Conservation (phyloP, 2,329 filamentous ascomycete species). For the Teratosphaeria gauchensis region DNA sequence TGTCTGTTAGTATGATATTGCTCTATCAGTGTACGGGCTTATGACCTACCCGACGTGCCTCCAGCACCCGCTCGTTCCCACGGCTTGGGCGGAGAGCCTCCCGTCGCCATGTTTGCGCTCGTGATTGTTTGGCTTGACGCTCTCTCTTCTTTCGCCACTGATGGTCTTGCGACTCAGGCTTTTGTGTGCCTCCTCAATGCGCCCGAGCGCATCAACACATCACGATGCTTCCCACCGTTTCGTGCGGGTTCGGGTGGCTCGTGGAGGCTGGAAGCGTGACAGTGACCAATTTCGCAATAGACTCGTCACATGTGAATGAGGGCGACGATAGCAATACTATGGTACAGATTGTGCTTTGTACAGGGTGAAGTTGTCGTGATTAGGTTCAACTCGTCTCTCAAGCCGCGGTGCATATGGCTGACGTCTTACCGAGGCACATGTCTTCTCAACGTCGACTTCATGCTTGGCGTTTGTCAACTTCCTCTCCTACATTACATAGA, state of each 20-base stretch:
- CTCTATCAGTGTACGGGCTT: neutral
- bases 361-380: neutral
- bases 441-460: too few relatives aligned
- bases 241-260: neutral
- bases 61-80: conserved; percentile 76
- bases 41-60: conserved; percentile 19
- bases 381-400: neutral
- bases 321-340: neutral
- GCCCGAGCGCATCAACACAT: neutral
- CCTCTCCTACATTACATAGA: too few relatives aligned
- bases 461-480: too few relatives aligned
- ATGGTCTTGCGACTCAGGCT: neutral
- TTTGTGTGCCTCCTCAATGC: neutral
- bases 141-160: neutral
- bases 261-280: neutral
- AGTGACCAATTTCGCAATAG: neutral
- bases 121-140: neutral
- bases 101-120: neutral
- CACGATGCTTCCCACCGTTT: neutral
- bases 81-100: conserved; percentile 66
- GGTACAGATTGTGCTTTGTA: neutral
- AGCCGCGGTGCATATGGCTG: neutral
- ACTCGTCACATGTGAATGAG: neutral
- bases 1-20: conserved; percentile 23
- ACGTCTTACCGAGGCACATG: neutral